Evolutionary conservation across 495 filamentous ascomycete species (phyloP), one percentile per base, ranked within the genome.

Genomic region (Neurospora sp.): DNA sequence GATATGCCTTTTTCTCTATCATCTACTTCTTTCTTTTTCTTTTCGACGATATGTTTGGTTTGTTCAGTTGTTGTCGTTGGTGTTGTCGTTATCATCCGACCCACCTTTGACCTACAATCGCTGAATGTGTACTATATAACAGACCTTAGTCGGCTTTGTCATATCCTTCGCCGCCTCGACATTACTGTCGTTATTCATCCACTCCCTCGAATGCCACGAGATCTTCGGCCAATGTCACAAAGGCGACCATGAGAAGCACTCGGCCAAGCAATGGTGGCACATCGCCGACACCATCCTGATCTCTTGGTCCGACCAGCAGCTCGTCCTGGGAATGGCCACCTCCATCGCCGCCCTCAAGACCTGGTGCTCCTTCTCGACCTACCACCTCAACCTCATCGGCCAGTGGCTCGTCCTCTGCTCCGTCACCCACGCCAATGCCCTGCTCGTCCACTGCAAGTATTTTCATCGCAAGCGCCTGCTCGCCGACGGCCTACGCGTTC

Each of bases 361-460:
- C 35, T 69, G 53, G 45, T 69, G 70, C 70, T 38, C 48, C 40
- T 70, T 72, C 40, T 72, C 70, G 37, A 72, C 53, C 48, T 72
- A 72, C 70, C 70, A 72, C 53, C 40, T 72, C 35, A 72, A 72
- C 53, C 35, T 72, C n/a, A 41, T 41, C 59, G 68, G 68, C 22
- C 70, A 72, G 17, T 72, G 70, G 70, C 70, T 72, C 10, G 48
- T 72, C 31, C 8, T 72, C 14, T 69, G 35, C 31, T 70, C 53
- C 70, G 68, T 72, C 4, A 72, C 70, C 37, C 70, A 72, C 48
- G 53, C 39, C 17, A 72, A 72, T 38, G 70, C 70, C 45, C 59
- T 72, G 37, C 53, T 72, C 35, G 53, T 72, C 8, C 70, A 72
- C 38, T 72, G 70, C 70, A 41, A 69, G 20, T 72, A 72, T 0